phyloP scores from a whole-genome alignment of 768 basidiomycete genomes.

The Rickenella mellea region DNA sequence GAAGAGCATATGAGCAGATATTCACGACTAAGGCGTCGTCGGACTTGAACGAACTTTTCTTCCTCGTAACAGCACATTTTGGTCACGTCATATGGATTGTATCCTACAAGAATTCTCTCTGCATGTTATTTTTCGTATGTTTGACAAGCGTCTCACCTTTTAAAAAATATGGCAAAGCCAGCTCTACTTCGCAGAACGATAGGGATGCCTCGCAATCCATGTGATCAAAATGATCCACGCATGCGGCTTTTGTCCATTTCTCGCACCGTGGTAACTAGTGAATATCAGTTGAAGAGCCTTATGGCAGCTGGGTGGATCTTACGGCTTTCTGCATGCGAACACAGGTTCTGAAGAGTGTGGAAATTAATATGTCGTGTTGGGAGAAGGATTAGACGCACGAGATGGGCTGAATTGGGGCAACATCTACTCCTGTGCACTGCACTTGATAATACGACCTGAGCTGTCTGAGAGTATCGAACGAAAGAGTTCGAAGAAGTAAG shows the following conservation, averaged over 20 bases:
- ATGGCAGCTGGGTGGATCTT: conserved; percentile 6
- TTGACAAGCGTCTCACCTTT: background rate
- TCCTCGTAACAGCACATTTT: background rate
- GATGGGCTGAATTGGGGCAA: conserved; percentile 38
- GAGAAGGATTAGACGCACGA: conserved; percentile 18
- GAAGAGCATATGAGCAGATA: background rate
- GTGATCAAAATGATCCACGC: conserved; percentile 23
- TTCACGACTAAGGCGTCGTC: background rate
- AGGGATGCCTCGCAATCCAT: conserved; percentile 22
- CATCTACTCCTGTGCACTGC: conserved; percentile 42
- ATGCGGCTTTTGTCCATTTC: conserved; percentile 17
- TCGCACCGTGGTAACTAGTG: conserved; percentile 25
- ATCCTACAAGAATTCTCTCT: no score
- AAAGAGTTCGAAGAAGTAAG: conserved; percentile 30
- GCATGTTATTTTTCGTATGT: background rate
- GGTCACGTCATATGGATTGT: background rate
- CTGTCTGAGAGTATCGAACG: conserved; percentile 30
- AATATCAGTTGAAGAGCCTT: background rate
- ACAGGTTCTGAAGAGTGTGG: conserved; percentile 22
- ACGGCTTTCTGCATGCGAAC: conserved; percentile 35
- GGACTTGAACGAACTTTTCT: background rate
- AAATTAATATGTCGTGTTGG: background rate
- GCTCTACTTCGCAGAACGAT: conserved; percentile 17
- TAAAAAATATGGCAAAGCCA: conserved; percentile 7
- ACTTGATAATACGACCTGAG: conserved; percentile 39